Percentiles rank a stretch among this genome's conserved stretches.
These are phyloP conservation scores for Discostella stelligera DNA, from an alignment of 352 stramenopile species.

Conservation along the genomic window DNA sequence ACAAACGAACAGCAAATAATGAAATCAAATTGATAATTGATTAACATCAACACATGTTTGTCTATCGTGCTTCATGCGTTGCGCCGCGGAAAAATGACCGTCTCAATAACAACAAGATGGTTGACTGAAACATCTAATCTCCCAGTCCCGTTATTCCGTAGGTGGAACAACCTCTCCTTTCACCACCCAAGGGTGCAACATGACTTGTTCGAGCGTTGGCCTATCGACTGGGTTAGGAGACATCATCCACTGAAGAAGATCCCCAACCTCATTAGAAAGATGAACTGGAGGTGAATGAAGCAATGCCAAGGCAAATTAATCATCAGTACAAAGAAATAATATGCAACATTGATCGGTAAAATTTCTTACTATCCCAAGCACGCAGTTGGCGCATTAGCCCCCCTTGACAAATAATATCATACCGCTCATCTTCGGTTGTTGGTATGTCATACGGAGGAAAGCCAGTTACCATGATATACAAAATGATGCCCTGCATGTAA, in stretches of 20 bases:
- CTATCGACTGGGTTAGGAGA: constrained; percentile 68
- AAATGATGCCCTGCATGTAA: constrained; percentile 84
- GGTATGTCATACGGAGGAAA: constrained; percentile 92
- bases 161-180: constrained; percentile 62
- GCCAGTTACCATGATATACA: constrained; percentile 95
- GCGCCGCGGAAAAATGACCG: background rate
- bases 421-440: constrained; percentile 86
- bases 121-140: background rate
- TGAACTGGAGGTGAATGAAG: constrained; percentile 28
- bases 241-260: constrained; percentile 80
- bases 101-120: background rate
- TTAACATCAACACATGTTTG: background rate
- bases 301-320: no score
- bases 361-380: constrained; percentile 65
- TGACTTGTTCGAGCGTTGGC: constrained; percentile 72
- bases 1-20: constrained; percentile 2
- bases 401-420: constrained; percentile 84
- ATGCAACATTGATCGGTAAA: constrained; percentile 3
- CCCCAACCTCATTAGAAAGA: constrained; percentile 64
- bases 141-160: background rate
- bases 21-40: background rate
- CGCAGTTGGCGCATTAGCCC: constrained; percentile 65
- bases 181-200: constrained; percentile 75
- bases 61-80: background rate
- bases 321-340: constrained; percentile 3